Conservation (phyloP, 257 asterid genomes). For the Capsicum pubescens region DNA sequence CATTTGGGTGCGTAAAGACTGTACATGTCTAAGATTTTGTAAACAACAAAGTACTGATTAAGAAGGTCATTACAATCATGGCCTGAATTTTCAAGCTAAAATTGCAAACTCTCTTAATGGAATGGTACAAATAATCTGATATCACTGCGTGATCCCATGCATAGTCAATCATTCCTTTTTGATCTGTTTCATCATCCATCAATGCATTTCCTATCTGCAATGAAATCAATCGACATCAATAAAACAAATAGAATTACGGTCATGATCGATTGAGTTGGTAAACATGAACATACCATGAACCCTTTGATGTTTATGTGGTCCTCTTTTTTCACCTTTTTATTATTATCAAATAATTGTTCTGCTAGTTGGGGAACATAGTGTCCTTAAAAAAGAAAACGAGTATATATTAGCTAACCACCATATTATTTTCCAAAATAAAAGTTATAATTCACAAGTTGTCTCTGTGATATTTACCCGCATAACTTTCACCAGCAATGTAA, state of each 20-base stretch:
- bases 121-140: slow-evolving; percentile 60
- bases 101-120: slow-evolving; percentile 57
- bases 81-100: slow-evolving; percentile 45
- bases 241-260: background rate
- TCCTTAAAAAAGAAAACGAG: slow-evolving; percentile 44
- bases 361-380: slow-evolving; percentile 91
- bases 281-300: slow-evolving; percentile 53
- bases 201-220: slow-evolving; percentile 86
- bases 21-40: slow-evolving; percentile 76
- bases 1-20: slow-evolving; percentile 74
- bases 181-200: slow-evolving; percentile 79
- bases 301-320: slow-evolving; percentile 70
- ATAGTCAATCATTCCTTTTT: slow-evolving; percentile 77
- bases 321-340: slow-evolving; percentile 38
- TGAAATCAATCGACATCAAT: background rate
- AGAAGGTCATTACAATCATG: slow-evolving; percentile 45
- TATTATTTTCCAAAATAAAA: background rate
- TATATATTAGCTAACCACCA: background rate
- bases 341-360: slow-evolving; percentile 56
- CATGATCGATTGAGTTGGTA: background rate
- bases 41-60: slow-evolving; percentile 58
- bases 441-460: background rate
- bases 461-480: slow-evolving; percentile 57
- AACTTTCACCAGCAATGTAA: slow-evolving; percentile 90
- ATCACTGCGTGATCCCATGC: slow-evolving; percentile 96